Percentiles rank a stretch among this genome's conserved stretches.
Evolutionary conservation across 768 basidiomycete species (phyloP).

Genomic region (Amanita phalloides): DNA sequence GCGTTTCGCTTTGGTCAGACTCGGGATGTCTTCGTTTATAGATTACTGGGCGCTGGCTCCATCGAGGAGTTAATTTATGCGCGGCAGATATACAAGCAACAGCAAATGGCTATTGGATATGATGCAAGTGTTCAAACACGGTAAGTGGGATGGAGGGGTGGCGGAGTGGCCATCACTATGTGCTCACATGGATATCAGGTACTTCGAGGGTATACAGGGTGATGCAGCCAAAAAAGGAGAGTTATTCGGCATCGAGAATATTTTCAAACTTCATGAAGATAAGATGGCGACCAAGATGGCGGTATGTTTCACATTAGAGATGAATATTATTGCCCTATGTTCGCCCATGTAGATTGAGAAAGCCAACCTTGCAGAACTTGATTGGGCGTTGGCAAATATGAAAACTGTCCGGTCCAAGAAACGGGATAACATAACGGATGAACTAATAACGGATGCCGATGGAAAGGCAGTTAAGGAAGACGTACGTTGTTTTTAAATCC

Average conservation of each 20-base stretch:
- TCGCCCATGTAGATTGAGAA: conserved; percentile 52
- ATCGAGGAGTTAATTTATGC: conserved; percentile 85
- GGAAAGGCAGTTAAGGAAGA: conserved; percentile 33
- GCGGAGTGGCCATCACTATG: neutral
- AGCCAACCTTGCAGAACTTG: conserved; percentile 61
- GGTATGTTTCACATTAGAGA: conserved; percentile 27
- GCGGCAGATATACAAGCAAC: conserved; percentile 87
- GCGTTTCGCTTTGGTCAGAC: conserved; percentile 83
- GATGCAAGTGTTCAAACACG: conserved; percentile 76
- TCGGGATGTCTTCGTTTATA: conserved; percentile 75
- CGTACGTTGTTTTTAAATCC: conserved; percentile 14
- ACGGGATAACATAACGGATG: conserved; percentile 18
- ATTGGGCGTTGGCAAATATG: conserved; percentile 72
- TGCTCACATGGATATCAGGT: conserved; percentile 25
- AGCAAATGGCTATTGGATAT: conserved; percentile 88
- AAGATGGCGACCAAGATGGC: conserved; percentile 63
- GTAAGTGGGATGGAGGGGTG: conserved; percentile 20
- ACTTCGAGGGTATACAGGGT: conserved; percentile 77
- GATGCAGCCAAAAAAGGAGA: conserved; percentile 68
- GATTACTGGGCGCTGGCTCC: conserved; percentile 78
- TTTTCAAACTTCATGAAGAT: conserved; percentile 68
- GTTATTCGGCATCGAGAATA: conserved; percentile 78
- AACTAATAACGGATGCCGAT: conserved; percentile 32
- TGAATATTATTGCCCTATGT: neutral
- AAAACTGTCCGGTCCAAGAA: conserved; percentile 28